phyloP scores from a whole-genome alignment of 257 asterid genomes.

The Nyctanthes arbortristis region DNA sequence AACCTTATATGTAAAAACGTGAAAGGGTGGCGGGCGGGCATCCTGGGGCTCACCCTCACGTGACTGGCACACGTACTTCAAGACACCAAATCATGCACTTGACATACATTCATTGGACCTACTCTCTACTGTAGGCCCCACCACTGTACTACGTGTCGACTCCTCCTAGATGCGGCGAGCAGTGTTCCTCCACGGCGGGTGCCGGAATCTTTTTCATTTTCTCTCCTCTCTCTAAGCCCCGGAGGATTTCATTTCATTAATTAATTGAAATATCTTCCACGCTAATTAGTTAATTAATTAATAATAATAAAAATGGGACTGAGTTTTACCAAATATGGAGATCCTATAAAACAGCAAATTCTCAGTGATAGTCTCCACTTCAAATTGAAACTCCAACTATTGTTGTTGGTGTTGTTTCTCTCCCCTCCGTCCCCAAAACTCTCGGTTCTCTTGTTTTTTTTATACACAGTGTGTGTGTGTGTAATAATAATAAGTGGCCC shows the following conservation, averaged over 20 bases:
- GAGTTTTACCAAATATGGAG: constrained; percentile 31
- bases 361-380: constrained; percentile 39
- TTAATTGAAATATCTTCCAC: constrained; percentile 33
- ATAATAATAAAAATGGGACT: too few relatives aligned
- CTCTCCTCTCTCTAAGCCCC: too few relatives aligned
- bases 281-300: too few relatives aligned
- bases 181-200: constrained; percentile 15
- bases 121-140: constrained; percentile 36
- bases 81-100: constrained; percentile 36
- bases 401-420: too few relatives aligned
- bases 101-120: constrained; percentile 63
- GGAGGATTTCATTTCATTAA: too few relatives aligned
- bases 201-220: constrained; percentile 54
- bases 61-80: constrained; percentile 65
- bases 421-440: constrained; percentile 22
- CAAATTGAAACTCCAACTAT: constrained; percentile 8
- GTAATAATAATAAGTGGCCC: too few relatives aligned
- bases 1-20: too few relatives aligned
- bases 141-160: constrained; percentile 37
- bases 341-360: constrained; percentile 64
- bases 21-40: too few relatives aligned
- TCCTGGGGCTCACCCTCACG: constrained; percentile 55
- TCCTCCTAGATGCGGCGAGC: constrained; percentile 41
- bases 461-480: too few relatives aligned
- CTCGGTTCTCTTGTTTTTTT: constrained; percentile 6